phyloP scores from a whole-genome alignment of 768 basidiomycete species.

The Pisolithus orientalis region DNA sequence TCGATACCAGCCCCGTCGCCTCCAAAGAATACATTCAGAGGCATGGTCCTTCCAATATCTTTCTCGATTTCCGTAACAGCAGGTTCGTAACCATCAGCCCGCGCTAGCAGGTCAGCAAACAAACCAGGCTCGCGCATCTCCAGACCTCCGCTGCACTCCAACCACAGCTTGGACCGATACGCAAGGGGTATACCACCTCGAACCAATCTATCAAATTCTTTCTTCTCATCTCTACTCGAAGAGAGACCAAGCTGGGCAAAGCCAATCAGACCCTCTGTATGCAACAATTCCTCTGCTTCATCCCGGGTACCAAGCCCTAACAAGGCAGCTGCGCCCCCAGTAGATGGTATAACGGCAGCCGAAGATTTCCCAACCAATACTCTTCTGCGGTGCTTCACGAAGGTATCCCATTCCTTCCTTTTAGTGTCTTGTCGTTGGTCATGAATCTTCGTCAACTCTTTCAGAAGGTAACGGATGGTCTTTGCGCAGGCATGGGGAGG shows the following conservation, averaged over 20 bases:
- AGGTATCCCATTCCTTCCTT: conserved; percentile 83
- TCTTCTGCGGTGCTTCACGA: conserved; percentile 65
- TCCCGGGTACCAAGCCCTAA: conserved; percentile 59
- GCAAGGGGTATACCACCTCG: conserved; percentile 81
- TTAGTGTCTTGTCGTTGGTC: conserved; percentile 67
- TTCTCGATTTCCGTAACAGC: conserved; percentile 88
- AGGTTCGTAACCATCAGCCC: conserved; percentile 37
- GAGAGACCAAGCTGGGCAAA: conserved; percentile 84
- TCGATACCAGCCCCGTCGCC: conserved; percentile 93
- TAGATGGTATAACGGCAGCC: conserved; percentile 15
- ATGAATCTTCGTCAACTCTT: conserved; percentile 74
- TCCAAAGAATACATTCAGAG: conserved; percentile 93
- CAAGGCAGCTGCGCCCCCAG: conserved; percentile 53
- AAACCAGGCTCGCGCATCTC: conserved; percentile 90
- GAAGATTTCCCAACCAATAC: conserved; percentile 27
- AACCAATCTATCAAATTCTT: conserved; percentile 76
- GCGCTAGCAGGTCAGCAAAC: conserved; percentile 77
- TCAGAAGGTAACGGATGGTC: conserved; percentile 67
- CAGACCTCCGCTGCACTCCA: conserved; percentile 89
- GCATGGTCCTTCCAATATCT: conserved; percentile 89
- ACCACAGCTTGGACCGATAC: conserved; percentile 85
- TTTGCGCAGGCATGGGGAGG: conserved; percentile 72
- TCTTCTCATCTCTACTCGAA: conserved; percentile 62
- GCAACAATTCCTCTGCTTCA: conserved; percentile 69
- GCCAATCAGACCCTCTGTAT: conserved; percentile 83